These are phyloP conservation scores for Tricholoma sp. DNA, from an alignment of 768 basidiomycete genomes.

Conservation along the genomic window DNA sequence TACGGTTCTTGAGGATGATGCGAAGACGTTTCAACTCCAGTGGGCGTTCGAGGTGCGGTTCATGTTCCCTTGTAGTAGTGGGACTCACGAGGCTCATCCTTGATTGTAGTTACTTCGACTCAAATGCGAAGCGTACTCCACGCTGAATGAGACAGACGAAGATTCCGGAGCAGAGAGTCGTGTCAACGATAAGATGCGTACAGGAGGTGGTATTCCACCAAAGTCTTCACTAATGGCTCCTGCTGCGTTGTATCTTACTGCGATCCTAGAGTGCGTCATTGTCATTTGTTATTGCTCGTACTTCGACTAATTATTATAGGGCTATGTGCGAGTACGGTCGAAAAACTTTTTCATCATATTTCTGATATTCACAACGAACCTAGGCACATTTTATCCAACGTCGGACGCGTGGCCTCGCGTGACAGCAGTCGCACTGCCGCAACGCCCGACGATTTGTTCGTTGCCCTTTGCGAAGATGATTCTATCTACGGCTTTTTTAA, in stretches of 20 bases:
- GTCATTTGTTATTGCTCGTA: conserved; percentile 15
- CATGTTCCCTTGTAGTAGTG: conserved; percentile 6
- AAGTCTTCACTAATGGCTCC: conserved; percentile 62
- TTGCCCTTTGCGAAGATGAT: conserved; percentile 88
- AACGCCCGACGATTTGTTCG: conserved; percentile 76
- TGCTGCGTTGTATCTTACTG: conserved; percentile 86
- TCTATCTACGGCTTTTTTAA: conserved; percentile 81
- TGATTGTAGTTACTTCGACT: conserved; percentile 60
- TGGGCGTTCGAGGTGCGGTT: conserved; percentile 69
- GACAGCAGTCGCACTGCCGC: conserved; percentile 79
- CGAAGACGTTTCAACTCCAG: conserved; percentile 60
- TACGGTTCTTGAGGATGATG: conserved; percentile 40
- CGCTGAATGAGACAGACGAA: conserved; percentile 76
- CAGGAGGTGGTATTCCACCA: conserved; percentile 45
- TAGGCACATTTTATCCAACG: conserved; percentile 81
- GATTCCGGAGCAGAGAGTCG: conserved; percentile 60
- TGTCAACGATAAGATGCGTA: conserved; percentile 57
- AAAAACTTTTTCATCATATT: conserved; percentile 1
- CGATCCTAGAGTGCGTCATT: conserved; percentile 81
- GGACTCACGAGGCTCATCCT: conserved; percentile 2
- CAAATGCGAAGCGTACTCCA: conserved; percentile 88
- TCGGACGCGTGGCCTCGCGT: conserved; percentile 79
- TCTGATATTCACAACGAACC: conserved; percentile 3
- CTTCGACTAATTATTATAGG: conserved; percentile 38
- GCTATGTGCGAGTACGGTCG: conserved; percentile 80